These are phyloP conservation scores for Nakaseomyces delphensis DNA, from an alignment of 1,139 yeast genomes.

Conservation along the genomic window DNA sequence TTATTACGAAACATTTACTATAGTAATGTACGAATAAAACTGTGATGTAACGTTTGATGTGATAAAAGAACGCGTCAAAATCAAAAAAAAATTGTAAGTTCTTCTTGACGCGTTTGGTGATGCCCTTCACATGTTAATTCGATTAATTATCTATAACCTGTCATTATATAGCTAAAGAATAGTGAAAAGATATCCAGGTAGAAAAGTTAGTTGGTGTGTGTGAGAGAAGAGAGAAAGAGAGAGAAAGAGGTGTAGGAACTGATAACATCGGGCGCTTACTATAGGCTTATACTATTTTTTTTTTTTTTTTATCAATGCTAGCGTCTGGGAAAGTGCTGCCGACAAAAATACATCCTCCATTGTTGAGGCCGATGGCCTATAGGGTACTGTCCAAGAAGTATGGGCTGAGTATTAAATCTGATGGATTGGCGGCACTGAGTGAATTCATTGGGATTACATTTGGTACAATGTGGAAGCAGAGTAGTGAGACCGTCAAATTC, in stretches of 20 bases:
- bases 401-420: constrained; percentile 81
- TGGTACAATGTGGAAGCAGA: constrained; percentile 77
- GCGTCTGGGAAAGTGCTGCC: constrained; percentile 44
- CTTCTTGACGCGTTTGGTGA: too few species aligned
- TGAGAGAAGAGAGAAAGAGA: not conserved
- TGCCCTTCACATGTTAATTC: too few species aligned
- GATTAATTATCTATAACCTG: too few species aligned
- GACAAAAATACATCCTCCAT: constrained; percentile 65
- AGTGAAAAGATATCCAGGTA: too few species aligned
- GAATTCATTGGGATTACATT: constrained; percentile 62
- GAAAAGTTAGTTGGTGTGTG: too few species aligned
- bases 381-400: constrained; percentile 83
- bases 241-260: too few species aligned
- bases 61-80: too few species aligned
- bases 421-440: constrained; percentile 68
- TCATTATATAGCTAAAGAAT: too few species aligned
- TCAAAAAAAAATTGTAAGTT: too few species aligned
- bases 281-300: not conserved
- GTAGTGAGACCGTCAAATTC: constrained; percentile 54
- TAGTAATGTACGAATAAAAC: too few species aligned
- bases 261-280: not conserved
- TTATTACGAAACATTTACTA: too few species aligned
- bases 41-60: too few species aligned
- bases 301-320: constrained; percentile 10
- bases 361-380: constrained; percentile 84